These are phyloP conservation scores for Euphorbia celastroides DNA, from an alignment of 441 rosid species.

Conservation along the genomic window DNA sequence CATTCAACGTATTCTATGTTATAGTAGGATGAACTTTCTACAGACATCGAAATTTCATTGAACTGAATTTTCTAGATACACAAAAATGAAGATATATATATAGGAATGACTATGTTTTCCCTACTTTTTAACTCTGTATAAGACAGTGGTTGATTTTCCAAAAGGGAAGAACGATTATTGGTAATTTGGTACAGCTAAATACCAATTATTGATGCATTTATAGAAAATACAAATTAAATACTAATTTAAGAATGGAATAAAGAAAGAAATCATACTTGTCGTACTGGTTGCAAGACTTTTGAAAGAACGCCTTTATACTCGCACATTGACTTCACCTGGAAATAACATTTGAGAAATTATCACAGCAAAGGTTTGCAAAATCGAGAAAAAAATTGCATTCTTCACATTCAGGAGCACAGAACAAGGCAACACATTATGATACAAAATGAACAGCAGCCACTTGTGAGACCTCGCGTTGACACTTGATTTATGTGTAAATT, in stretches of 20 bases:
- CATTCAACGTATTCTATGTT: neutral
- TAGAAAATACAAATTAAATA: neutral
- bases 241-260: constrained; percentile 3
- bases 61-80: neutral
- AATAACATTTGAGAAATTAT: neutral
- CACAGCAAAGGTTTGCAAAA: neutral
- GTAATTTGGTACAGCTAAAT: neutral
- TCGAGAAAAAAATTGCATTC: neutral
- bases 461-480: neutral
- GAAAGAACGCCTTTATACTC: constrained; percentile 80
- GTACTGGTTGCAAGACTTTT: constrained; percentile 73
- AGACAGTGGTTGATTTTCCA: too few relatives aligned
- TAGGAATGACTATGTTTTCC: too few relatives aligned
- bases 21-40: neutral
- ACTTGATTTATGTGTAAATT: neutral
- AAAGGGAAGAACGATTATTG: too few relatives aligned
- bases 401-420: neutral
- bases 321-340: constrained; percentile 60
- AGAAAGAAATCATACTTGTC: constrained; percentile 50
- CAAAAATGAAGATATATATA: neutral
- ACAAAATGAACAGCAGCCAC: neutral
- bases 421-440: neutral
- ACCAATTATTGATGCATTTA: neutral
- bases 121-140: too few relatives aligned
- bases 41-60: neutral